These are phyloP conservation scores for Komagataea norvegica DNA, from an alignment of 1,139 yeast genomes.

Conservation along the genomic window DNA sequence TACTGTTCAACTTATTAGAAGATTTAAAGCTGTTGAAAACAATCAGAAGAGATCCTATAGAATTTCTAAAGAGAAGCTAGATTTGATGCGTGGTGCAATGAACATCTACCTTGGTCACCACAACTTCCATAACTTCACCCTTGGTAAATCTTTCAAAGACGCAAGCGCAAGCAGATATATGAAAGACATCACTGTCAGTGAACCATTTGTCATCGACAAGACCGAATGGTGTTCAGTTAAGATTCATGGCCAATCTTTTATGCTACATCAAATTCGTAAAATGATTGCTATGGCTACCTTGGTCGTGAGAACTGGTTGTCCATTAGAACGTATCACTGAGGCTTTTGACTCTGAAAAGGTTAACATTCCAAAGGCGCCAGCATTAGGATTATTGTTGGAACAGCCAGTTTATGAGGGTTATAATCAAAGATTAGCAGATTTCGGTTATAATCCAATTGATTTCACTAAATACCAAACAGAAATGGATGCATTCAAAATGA, in stretches of 20 bases:
- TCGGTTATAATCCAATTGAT: constrained; percentile 75
- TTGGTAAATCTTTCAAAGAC: constrained; percentile 83
- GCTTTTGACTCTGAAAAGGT: constrained; percentile 72
- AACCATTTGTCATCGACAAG: constrained; percentile 86
- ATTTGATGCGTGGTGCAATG: constrained; percentile 62
- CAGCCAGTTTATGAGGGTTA: constrained; percentile 89
- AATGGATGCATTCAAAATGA: constrained; percentile 84
- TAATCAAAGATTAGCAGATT: constrained; percentile 63
- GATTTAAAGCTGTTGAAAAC: constrained; percentile 63
- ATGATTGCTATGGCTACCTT: constrained; percentile 96
- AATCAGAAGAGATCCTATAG: constrained; percentile 65
- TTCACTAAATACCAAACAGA: constrained; percentile 63
- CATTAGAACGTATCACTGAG: constrained; percentile 67
- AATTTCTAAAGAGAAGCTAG: constrained; percentile 56
- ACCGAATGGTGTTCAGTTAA: constrained; percentile 97
- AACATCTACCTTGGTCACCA: constrained; percentile 78
- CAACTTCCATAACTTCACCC: constrained; percentile 91
- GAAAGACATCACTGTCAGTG: constrained; percentile 75
- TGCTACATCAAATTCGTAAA: constrained; percentile 96
- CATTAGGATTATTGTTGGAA: constrained; percentile 84
- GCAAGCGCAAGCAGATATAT: constrained; percentile 80
- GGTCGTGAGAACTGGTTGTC: constrained; percentile 81
- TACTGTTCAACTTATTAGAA: constrained; percentile 42
- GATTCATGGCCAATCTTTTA: constrained; percentile 96
- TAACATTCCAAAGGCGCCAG: constrained; percentile 97